Conservation (phyloP, 202 grass and related monocot genomes). For the Panicum hallii region DNA sequence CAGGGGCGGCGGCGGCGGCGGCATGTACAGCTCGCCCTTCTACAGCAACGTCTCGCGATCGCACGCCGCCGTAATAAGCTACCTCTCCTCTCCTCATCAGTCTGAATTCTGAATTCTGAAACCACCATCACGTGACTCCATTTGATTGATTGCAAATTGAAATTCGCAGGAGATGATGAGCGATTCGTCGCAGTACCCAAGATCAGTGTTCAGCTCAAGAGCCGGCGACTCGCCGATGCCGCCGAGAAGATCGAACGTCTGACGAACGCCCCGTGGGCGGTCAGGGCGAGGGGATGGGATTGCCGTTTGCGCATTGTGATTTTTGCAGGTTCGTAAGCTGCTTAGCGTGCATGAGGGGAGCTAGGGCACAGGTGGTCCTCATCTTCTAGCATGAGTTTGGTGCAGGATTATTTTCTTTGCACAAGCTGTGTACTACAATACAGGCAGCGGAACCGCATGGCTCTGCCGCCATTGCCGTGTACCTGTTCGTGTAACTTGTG, state of each 20-base stretch:
- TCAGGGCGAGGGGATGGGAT: background rate
- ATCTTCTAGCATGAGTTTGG: background rate
- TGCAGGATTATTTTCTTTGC: constrained; percentile 20
- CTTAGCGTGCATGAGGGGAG: background rate
- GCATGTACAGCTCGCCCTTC: constrained; percentile 52
- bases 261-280: background rate
- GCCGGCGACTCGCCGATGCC: constrained; percentile 45
- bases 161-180: constrained; percentile 44
- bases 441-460: constrained; percentile 17
- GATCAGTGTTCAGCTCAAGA: constrained; percentile 57
- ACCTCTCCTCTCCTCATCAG: background rate
- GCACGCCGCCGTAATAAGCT: constrained; percentile 20
- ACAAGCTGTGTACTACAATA: background rate
- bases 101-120: no score
- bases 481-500: constrained; percentile 35
- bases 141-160: background rate
- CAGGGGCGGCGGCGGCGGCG: constrained; percentile 14
- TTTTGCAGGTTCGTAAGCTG: constrained; percentile 22
- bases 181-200: constrained; percentile 44
- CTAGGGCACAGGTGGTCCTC: constrained; percentile 1
- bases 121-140: background rate
- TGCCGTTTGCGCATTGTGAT: background rate
- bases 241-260: constrained; percentile 45
- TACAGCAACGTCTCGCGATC: constrained; percentile 32
- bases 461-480: constrained; percentile 20